Conservation (phyloP, 805 yeast genomes). For the Yarrowia sp. region DNA sequence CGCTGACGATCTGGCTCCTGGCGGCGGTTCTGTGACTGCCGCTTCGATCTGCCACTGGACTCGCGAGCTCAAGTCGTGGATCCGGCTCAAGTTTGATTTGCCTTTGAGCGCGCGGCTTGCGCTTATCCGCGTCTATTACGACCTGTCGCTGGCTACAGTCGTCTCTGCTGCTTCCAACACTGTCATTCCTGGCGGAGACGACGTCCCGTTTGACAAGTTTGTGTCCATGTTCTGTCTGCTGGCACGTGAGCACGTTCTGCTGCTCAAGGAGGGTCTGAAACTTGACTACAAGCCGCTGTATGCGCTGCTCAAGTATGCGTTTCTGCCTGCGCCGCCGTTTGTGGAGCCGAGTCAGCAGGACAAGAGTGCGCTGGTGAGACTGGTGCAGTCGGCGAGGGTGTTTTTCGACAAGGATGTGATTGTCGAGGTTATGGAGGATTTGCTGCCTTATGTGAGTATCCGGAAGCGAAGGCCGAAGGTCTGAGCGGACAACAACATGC, state of each 20-base stretch:
- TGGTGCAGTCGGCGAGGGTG: slow-evolving; percentile 34
- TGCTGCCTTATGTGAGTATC: slow-evolving; percentile 34
- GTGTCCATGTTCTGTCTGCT: slow-evolving; percentile 59
- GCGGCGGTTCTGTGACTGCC: slow-evolving; percentile 4
- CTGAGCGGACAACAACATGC: too few species aligned
- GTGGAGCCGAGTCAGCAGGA: slow-evolving; percentile 26
- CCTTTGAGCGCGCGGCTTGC: slow-evolving; percentile 63
- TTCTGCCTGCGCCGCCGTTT: slow-evolving; percentile 20
- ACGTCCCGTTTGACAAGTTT: slow-evolving; percentile 56
- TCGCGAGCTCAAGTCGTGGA: slow-evolving; percentile 73
- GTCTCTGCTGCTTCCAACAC: neutral
- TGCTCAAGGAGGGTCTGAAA: slow-evolving; percentile 40
- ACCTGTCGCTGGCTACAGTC: slow-evolving; percentile 54
- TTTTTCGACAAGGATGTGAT: slow-evolving; percentile 32
- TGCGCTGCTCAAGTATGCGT: neutral
- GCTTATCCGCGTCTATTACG: slow-evolving; percentile 67
- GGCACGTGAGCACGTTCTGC: slow-evolving; percentile 48
- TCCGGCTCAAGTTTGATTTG: slow-evolving; percentile 73
- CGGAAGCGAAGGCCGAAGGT: too few species aligned
- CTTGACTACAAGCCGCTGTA: slow-evolving; percentile 54
- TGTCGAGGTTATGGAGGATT: slow-evolving; percentile 33
- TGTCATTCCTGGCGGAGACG: slow-evolving; percentile 43
- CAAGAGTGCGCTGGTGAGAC: slow-evolving; percentile 29
- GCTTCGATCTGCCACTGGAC: slow-evolving; percentile 77
- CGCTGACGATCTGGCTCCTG: slow-evolving; percentile 58